Evolutionary conservation across 164 flowering plant genomes (phyloP), one percentile per base, ranked within the genome.

Genomic region (Aristolochia californica): DNA sequence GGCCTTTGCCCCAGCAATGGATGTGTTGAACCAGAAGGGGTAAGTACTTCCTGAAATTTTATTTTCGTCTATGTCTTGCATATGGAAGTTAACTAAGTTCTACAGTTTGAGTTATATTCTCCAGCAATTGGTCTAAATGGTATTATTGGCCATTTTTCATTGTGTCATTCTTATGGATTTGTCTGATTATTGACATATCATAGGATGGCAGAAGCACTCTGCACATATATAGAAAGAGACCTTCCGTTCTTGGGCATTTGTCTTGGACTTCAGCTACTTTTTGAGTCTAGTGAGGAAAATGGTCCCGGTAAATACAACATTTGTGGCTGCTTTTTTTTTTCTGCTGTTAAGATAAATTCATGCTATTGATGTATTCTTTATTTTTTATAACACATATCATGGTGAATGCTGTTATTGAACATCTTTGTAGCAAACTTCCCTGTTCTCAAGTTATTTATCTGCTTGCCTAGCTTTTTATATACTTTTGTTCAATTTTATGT

Each of bases 221-320:
- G 83, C 67, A 49, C 69, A 5, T 93, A 89, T 64, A 89, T 93
- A 40, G 74, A 87, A 70, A 76, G 78, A 21, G 97, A 93, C 62
- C 88, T 95, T 25, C 97, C 96, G 18, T 93, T 93, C 74, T 69
- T 93, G 59, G 99, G 99, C 71, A 89, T 93, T 61, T 93, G 99
- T 77, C 85, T 93, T 64, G 99, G 99, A 57, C 80, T 93, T 62
- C 97, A 93, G 63, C 73, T 93, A 47, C 96, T 93, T 60, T 93
- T 93, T 79, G 95, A 93, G 66, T 82, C 81, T 45, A 93, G 97
- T 65, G 95, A 89, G 61, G 99, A 93, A 78, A 89, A 93, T 71
- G 99, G 99, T 57, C 88, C 79, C 66, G 94, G 98, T 89, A 25
- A 56, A 27, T 63, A 18, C 43, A 27, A 15, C n/a, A 18, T 50